Evolutionary conservation across 352 stramenopile species (phyloP), one percentile per base, ranked within the genome.

Genomic region (Phytophthora colocasiae): DNA sequence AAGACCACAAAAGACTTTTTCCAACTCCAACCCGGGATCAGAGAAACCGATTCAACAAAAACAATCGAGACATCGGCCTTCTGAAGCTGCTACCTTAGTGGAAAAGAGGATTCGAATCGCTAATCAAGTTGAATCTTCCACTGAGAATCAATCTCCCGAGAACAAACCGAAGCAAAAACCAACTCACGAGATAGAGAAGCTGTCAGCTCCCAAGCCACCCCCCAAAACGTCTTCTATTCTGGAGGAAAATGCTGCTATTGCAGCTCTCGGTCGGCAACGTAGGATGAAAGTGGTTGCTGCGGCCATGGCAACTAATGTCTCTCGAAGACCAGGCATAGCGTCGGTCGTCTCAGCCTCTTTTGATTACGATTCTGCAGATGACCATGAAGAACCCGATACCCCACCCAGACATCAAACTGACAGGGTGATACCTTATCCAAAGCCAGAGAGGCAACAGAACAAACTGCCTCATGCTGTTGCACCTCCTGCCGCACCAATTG

Each of bases 311-410:
- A 12, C 51, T 8, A 69, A 69, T 41, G 34, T 68, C 7, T 12
- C 58, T 31, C 58, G 65, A 15, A 52, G 64, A 19, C 11, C 53
- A 19, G 27, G 51, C 14, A 19, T 69, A 3, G 59, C 19, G 3
- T 53, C 58, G 1, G 47, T 73, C 4, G 65, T 73, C 0, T 73
- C 41, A 17, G 58, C 65, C 47, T 59, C 46, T 41, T 73, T 73
- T 10, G 47, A 69, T 3, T 29, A 4, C 19, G 51, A 59, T 11
- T 57, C 31, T 6, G 51, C 60, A 17, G 47, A 61, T 36, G 52
- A 65, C n/a, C 19, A 47, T 15, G 58, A 55, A 2, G 38, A 58
- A 34, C 17, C 9, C 8, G 36, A 63, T 8, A 39, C 22, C 10
- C 11, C 24, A 12, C 22, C 10, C 17, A 46, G 22, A 27, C 48